Base-by-base conservation (phyloP, 495 filamentous ascomycete species). In the Glarea lozoyensis region DNA sequence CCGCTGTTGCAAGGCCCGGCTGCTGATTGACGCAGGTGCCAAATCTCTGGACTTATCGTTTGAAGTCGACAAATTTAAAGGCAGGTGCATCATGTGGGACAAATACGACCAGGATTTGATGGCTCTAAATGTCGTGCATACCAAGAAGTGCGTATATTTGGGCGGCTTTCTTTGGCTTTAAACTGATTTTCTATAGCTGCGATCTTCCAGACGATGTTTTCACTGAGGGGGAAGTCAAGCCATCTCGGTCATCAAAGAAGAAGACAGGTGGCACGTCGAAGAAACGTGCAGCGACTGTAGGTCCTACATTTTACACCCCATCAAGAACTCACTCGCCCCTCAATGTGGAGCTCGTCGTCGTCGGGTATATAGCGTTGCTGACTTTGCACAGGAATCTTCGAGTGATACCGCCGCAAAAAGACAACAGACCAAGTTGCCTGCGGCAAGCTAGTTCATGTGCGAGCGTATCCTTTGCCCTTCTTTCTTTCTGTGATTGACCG, bases 161-260 rank as follows among this genome's bases (percentile, higher is more conserved):
- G 9, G 33, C 16, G 12, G 13, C 25, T 17, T 18, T 18, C 3
- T 16, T 27, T 45, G 13, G 18, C 19, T 47, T 19, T 32, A 21
- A 29, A 29, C 58, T 55, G 45, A 53, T 55, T 52, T 24, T 53
- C 41, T 48, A 4, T 41, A 94, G 88, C 58, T 86, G 80, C 54
- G 83, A 87, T 56, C 69, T 98, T 15, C 93, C 92, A 15, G 78
- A 81, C 40, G 88, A 98, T 60, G 79, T 97, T 1, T 98, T 98
- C 60, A 72, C 79, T 45, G 63, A 78, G 3, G 88, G 88, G 46
- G 92, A 98, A 61, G 65, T 63, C 18, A 82, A 76, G 49, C 84
- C 86, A 11, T 52, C 60, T 4, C 78, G 73, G 41, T 73, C 80
- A 16, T 45, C 55, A 57, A 88, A 80, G 66, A 69, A 57, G 48